Evolutionary conservation across 2,329 filamentous ascomycete genomes (phyloP), one percentile per base, ranked within the genome.

Genomic region (Sclerotiophoma versabilis): DNA sequence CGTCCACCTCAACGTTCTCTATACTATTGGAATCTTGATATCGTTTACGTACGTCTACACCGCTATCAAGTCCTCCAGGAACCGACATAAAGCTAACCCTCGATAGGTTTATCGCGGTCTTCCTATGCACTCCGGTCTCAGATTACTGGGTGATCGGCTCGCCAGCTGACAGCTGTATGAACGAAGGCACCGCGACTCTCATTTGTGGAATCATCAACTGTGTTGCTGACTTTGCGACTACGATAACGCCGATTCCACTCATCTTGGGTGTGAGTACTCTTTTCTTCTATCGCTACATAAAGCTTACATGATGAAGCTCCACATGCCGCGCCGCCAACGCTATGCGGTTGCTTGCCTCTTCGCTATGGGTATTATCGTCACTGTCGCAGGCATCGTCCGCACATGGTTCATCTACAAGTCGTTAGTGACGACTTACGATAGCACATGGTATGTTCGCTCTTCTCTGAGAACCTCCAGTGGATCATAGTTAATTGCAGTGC

Each of bases 321-420:
- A 76, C 20, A 77, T 81, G 74, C 77, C 77, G 2, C 54, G 70
- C 4, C 64, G 68, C 20, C 75, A 79, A 47, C 75, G 76, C 15
- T 54, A 76, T 15, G 76, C 74, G 10, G 73, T 77, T 6, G 66
- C 70, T 14, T 14, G 76, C 12, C 68, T 79, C 3, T 74, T 80
- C 22, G 69, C 73, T 15, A 65, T 79, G 8, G 77, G 77, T 4
- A 69, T 78, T 25, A 64, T 79, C 19, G 77, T 79, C 8, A 77
- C 76, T 1, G 66, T 75, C 42, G 76, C 77, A 6, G 79, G 77
- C 3, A 61, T 75, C 8, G 63, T 79, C 22, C 69, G 79, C 14
- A 80, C 77, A 4, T 79, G 75, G 68, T 79, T 63, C 59, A 78
- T 79, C 39, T 79, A 77, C 64, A 70, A 74, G 49, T 72, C 70